Evolutionary conservation across 2,329 filamentous ascomycete genomes (phyloP).

Genomic region (Colletotrichum theobromicola): DNA sequence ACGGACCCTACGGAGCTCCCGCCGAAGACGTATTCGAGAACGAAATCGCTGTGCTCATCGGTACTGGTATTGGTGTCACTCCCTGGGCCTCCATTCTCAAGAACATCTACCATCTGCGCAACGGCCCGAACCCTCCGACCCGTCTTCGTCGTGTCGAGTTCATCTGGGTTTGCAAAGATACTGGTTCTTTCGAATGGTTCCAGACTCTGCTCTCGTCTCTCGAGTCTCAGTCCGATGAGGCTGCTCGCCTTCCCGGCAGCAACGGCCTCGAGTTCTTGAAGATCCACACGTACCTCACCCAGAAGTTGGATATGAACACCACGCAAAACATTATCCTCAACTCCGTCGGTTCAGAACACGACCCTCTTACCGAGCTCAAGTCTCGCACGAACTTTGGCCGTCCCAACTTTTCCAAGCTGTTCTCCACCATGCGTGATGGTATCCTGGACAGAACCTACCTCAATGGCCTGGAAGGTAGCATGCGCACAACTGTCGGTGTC

Average conservation of each 20-base stretch:
- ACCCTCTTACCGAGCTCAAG: conserved; percentile 91
- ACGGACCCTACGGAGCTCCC: conserved; percentile 94
- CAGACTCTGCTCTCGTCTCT: conserved; percentile 91
- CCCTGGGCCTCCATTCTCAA: conserved; percentile 90
- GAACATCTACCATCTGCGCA: conserved; percentile 97
- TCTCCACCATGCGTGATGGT: conserved; percentile 85
- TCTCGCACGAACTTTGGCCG: conserved; percentile 93
- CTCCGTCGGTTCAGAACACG: conserved; percentile 84
- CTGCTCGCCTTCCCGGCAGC: conserved; percentile 69
- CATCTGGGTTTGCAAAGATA: conserved; percentile 98
- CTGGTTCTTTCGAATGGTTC: conserved; percentile 98
- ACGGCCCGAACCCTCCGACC: conserved; percentile 85
- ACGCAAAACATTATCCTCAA: conserved; percentile 97
- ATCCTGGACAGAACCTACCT: conserved; percentile 88
- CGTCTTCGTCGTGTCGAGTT: conserved; percentile 96
- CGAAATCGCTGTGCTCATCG: conserved; percentile 85
- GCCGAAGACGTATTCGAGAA: conserved; percentile 97
- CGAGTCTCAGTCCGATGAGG: conserved; percentile 80
- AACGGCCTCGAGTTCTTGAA: conserved; percentile 85
- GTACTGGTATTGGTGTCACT: conserved; percentile 86
- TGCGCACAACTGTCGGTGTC: conserved; percentile 88
- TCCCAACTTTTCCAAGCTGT: conserved; percentile 84
- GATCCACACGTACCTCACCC: conserved; percentile 97
- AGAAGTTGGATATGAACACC: conserved; percentile 89
- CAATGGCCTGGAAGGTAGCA: conserved; percentile 75